These are phyloP conservation scores for Astraeus odoratus DNA, from an alignment of 768 basidiomycete genomes.

Conservation along the genomic window DNA sequence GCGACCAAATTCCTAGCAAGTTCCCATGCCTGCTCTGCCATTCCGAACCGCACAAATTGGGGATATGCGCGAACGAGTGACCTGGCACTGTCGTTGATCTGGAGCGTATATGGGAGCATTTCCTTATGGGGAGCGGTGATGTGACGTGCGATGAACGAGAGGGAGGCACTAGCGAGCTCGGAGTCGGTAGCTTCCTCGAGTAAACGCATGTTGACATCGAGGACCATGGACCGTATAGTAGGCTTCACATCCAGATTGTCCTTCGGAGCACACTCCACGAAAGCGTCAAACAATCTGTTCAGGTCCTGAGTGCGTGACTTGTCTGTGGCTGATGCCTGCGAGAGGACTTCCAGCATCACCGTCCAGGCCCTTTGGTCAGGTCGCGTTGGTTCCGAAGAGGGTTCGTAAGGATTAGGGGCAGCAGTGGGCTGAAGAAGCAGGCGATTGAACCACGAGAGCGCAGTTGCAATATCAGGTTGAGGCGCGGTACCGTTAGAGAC, in stretches of 20 bases:
- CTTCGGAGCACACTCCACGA: constrained; percentile 29
- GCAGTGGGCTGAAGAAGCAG: constrained; percentile 41
- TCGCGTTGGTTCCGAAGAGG: constrained; percentile 37
- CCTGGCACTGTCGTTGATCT: background rate
- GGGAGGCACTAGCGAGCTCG: constrained; percentile 7
- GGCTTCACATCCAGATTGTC: constrained; percentile 29
- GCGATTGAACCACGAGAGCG: constrained; percentile 65
- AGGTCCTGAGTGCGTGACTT: constrained; percentile 43
- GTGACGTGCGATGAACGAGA: constrained; percentile 25
- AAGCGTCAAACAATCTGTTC: constrained; percentile 44
- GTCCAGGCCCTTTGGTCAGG: constrained; percentile 53
- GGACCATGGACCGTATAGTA: constrained; percentile 37
- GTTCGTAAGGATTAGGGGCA: constrained; percentile 32
- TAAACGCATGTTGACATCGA: constrained; percentile 34
- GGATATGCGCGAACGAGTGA: constrained; percentile 2
- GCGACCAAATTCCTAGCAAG: constrained; percentile 13
- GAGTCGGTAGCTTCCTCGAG: constrained; percentile 18
- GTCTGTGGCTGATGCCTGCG: constrained; percentile 24
- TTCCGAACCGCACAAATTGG: constrained; percentile 17
- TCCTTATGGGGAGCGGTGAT: background rate
- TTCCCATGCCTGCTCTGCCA: constrained; percentile 18
- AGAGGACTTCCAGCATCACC: constrained; percentile 53
- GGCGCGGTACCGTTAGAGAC: background rate
- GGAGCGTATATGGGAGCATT: background rate
- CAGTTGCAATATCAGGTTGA: constrained; percentile 48